Percentiles rank a stretch among this genome's conserved stretches.
These are phyloP conservation scores for Paxillus involutus DNA, from an alignment of 768 basidiomycete genomes.

Conservation along the genomic window DNA sequence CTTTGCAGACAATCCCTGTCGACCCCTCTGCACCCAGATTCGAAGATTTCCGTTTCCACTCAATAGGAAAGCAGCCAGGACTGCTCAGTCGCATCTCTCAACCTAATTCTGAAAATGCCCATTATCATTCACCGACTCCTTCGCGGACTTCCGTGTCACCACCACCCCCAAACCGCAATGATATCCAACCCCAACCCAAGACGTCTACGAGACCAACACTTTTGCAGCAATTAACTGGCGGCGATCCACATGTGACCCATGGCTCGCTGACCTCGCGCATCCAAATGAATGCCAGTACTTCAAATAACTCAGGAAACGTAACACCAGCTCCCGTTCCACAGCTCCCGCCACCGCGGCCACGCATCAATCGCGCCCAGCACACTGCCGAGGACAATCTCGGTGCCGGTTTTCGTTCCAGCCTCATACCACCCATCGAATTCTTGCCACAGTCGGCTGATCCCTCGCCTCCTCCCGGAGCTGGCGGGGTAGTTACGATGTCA, in stretches of 20 bases:
- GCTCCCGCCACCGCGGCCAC: background rate
- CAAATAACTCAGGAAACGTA: background rate
- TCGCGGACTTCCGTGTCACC: conserved; percentile 11
- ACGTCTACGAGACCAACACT: conserved; percentile 20
- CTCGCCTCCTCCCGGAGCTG: conserved; percentile 9
- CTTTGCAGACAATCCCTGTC: conserved; percentile 13
- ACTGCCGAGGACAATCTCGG: background rate
- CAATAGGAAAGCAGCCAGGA: conserved; percentile 54
- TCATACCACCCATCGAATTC: conserved; percentile 34
- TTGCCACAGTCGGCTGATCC: conserved; percentile 18
- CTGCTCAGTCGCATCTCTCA: conserved; percentile 52
- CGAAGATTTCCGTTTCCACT: conserved; percentile 46
- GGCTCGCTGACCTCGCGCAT: conserved; percentile 25
- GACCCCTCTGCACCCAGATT: conserved; percentile 23
- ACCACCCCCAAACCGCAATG: background rate
- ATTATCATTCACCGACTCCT: conserved; percentile 30
- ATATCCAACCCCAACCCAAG: conserved; percentile 3
- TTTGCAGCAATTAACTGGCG: conserved; percentile 19
- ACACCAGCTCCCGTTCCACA: background rate
- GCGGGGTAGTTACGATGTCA: conserved; percentile 2
- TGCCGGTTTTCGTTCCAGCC: background rate
- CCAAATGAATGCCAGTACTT: conserved; percentile 9
- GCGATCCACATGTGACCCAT: background rate
- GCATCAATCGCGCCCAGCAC: background rate
- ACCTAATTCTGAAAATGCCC: conserved; percentile 23